phyloP scores from a whole-genome alignment of 2,329 filamentous ascomycete species.

The Fusarium incarnatum region DNA sequence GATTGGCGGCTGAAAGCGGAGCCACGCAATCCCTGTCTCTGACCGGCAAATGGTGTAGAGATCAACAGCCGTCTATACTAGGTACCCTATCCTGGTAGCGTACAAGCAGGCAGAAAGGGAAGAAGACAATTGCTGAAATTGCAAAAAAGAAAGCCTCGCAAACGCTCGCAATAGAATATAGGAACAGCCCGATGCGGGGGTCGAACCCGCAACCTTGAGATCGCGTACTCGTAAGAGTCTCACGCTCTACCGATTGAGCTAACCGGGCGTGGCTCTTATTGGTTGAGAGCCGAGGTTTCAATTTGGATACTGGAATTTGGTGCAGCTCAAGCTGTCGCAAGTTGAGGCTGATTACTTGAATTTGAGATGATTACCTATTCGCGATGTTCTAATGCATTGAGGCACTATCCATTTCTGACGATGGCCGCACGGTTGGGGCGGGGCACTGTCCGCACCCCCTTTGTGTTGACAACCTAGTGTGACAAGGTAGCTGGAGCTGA shows the following conservation, averaged over 20 bases:
- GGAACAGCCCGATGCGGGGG: conserved; percentile 55
- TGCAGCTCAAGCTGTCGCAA: no score
- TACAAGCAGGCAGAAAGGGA: not conserved
- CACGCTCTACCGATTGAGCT: conserved; percentile 68
- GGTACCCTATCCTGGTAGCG: not conserved
- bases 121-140: not conserved
- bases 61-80: not conserved
- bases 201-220: conserved; percentile 69
- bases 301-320: not conserved
- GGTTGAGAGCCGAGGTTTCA: not conserved
- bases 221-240: conserved; percentile 67
- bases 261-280: conserved; percentile 50
- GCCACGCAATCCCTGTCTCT: conserved; percentile 2
- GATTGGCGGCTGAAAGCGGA: conserved; percentile 8
- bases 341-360: not conserved
- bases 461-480: conserved; percentile 9
- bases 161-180: conserved; percentile 33
- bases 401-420: not conserved
- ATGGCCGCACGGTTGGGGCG: not conserved
- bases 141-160: conserved; percentile 26
- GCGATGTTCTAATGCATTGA: not conserved
- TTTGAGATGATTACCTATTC: not conserved
- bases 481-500: not conserved
- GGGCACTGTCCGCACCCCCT: conserved; percentile 7
- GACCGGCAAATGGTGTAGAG: not conserved